phyloP scores from a whole-genome alignment of 1,284 basidiomycete species.

The Agroathelia rolfsii region DNA sequence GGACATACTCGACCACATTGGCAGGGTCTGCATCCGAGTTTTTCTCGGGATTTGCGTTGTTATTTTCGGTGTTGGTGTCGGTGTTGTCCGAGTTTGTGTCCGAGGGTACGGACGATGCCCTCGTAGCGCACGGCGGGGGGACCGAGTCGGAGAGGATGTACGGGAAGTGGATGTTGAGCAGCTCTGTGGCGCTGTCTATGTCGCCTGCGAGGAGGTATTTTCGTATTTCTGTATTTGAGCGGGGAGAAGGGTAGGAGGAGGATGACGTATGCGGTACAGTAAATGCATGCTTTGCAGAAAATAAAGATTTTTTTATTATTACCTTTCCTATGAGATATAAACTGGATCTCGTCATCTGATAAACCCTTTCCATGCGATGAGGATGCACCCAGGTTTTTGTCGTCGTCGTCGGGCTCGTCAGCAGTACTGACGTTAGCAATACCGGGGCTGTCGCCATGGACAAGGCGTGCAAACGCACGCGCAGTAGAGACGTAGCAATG shows the following conservation, averaged over 20 bases:
- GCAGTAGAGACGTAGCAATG: slow-evolving; percentile 65
- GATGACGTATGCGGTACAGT: too few relatives aligned
- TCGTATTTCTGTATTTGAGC: slow-evolving; percentile 46
- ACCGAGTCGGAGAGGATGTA: slow-evolving; percentile 39
- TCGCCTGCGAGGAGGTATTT: slow-evolving; percentile 56
- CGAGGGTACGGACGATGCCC: slow-evolving; percentile 7
- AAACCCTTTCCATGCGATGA: too few relatives aligned
- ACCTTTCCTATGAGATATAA: too few relatives aligned
- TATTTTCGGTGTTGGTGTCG: slow-evolving; percentile 7
- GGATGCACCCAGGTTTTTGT: too few relatives aligned
- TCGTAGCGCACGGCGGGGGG: slow-evolving; percentile 6
- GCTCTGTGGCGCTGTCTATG: slow-evolving; percentile 55
- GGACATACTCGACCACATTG: slow-evolving; percentile 40
- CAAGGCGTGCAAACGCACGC: slow-evolving; percentile 53
- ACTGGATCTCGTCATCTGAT: too few relatives aligned
- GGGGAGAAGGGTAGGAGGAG: slow-evolving; percentile 3
- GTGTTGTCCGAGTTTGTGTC: slow-evolving; percentile 9
- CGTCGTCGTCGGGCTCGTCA: too few relatives aligned
- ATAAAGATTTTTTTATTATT: too few relatives aligned
- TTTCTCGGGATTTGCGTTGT: slow-evolving; percentile 7
- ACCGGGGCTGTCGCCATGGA: too few relatives aligned
- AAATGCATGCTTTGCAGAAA: too few relatives aligned
- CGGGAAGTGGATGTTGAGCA: slow-evolving; percentile 63
- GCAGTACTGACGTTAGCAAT: too few relatives aligned
- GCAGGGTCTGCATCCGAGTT: too few relatives aligned